Evolutionary conservation across 1,139 yeast genomes (phyloP).

Genomic region (Arxiozyma slooffiae): DNA sequence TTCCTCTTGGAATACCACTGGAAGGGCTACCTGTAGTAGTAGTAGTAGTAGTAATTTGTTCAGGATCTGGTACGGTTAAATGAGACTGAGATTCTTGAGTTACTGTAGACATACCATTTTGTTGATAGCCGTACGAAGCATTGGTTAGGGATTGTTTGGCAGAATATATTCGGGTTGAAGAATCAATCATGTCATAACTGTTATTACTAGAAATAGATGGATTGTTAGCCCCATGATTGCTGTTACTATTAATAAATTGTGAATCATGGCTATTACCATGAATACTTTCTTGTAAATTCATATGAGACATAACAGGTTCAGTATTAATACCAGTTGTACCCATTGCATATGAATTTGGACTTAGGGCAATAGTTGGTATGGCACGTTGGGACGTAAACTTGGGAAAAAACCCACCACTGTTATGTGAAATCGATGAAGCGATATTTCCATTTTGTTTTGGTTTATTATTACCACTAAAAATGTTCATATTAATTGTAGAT

Average conservation of each 20-base stretch:
- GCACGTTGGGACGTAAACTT: conserved; percentile 28
- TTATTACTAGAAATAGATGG: conserved; percentile 11
- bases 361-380: conserved; percentile 58
- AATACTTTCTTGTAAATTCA: conserved; percentile 14
- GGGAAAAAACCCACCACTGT: conserved; percentile 19
- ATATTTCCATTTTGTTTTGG: conserved; percentile 8
- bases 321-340: conserved; percentile 54
- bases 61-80: neutral
- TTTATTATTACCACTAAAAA: conserved; percentile 17
- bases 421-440: conserved; percentile 10
- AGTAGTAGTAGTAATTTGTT: neutral
- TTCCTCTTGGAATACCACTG: conserved; percentile 58
- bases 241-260: neutral
- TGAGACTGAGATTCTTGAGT: neutral
- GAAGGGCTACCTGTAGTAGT: conserved; percentile 3
- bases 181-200: neutral
- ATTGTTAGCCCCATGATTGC: conserved; percentile 8
- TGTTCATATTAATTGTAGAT: conserved; percentile 18
- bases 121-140: conserved; percentile 7
- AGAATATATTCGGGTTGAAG: conserved; percentile 2
- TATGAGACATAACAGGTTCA: conserved; percentile 30
- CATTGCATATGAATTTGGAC: conserved; percentile 52
- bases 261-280: conserved; percentile 4
- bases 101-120: neutral
- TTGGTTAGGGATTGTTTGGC: conserved; percentile 10